Evolutionary conservation across 2,329 filamentous ascomycete genomes (phyloP).

Genomic region (Diaporthe ampelina): DNA sequence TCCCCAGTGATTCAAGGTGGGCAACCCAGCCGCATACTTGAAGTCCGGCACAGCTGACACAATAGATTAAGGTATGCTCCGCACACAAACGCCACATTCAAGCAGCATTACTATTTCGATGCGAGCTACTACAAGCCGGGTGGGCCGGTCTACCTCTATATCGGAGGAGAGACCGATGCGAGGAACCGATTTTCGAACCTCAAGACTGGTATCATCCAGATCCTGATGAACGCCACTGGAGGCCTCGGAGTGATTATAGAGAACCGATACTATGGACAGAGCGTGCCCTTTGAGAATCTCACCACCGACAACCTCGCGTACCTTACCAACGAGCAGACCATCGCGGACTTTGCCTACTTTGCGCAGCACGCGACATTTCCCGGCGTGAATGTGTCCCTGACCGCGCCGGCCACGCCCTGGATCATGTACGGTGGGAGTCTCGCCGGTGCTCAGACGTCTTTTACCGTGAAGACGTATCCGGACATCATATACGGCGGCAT

Average conservation of each 20-base stretch:
- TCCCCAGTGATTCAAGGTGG: conserved; percentile 52
- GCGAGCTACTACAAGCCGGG: conserved; percentile 67
- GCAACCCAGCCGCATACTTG: background rate
- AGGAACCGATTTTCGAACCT: conserved; percentile 48
- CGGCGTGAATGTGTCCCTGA: conserved; percentile 57
- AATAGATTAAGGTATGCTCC: conserved; percentile 49
- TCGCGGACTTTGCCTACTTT: conserved; percentile 67
- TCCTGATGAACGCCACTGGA: conserved; percentile 66
- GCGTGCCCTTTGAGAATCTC: conserved; percentile 61
- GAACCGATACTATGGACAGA: conserved; percentile 64
- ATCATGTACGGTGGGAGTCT: conserved; percentile 41
- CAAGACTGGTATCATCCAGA: conserved; percentile 60
- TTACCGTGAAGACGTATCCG: conserved; percentile 61
- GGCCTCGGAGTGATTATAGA: conserved; percentile 68
- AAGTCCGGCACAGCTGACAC: background rate
- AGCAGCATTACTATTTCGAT: conserved; percentile 68
- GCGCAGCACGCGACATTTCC: conserved; percentile 61
- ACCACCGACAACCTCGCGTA: conserved; percentile 64
- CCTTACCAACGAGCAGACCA: conserved; percentile 65
- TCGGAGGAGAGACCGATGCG: conserved; percentile 51
- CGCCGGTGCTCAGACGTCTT: conserved; percentile 44
- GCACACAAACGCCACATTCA: conserved; percentile 63
- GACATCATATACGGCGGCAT: conserved; percentile 63
- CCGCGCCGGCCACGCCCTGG: conserved; percentile 56
- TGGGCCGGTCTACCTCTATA: conserved; percentile 56